These are phyloP conservation scores for Glycine latifolia DNA, from an alignment of 306 rosid genomes.

Conservation along the genomic window DNA sequence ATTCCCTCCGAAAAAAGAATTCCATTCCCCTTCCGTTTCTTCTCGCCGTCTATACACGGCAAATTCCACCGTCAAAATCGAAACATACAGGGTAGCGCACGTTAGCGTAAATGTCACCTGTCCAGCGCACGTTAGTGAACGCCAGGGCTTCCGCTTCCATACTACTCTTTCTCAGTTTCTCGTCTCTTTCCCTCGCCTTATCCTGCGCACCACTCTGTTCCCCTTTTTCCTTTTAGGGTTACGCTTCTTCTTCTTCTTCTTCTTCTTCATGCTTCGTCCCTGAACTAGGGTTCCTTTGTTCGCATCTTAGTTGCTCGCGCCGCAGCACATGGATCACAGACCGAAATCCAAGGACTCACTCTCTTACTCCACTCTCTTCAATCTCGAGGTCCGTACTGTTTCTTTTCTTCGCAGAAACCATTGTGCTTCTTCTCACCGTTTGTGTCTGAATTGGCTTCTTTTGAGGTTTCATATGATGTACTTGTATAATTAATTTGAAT, in stretches of 20 bases:
- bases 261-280: slow-evolving; percentile 48
- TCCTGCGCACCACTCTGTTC: slow-evolving; percentile 65
- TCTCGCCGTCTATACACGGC: slow-evolving; percentile 23
- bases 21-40: too few relatives aligned
- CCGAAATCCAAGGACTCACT: slow-evolving; percentile 67
- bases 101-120: slow-evolving; percentile 48
- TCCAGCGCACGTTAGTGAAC: slow-evolving; percentile 51
- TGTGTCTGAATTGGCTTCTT: slow-evolving; percentile 4
- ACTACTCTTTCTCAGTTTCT: slow-evolving; percentile 32
- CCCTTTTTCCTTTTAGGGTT: slow-evolving; percentile 44
- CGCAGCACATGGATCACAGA: slow-evolving; percentile 70
- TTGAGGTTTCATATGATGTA: slow-evolving; percentile 8
- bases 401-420: slow-evolving; percentile 21
- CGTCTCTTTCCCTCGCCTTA: slow-evolving; percentile 49
- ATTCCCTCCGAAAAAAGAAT: too few relatives aligned
- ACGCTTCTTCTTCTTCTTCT: slow-evolving; percentile 33
- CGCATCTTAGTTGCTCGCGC: slow-evolving; percentile 37
- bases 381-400: slow-evolving; percentile 70
- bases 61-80: neutral
- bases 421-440: neutral
- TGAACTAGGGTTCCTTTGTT: slow-evolving; percentile 40
- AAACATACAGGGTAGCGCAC: slow-evolving; percentile 46
- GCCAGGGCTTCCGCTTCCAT: slow-evolving; percentile 41
- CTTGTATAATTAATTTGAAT: slow-evolving; percentile 37
- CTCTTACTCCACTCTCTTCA: slow-evolving; percentile 76